Percentiles rank a stretch among this genome's conserved stretches.
Conservation (phyloP, 2,329 filamentous ascomycete genomes). For the Trichoderma semiorbis region DNA sequence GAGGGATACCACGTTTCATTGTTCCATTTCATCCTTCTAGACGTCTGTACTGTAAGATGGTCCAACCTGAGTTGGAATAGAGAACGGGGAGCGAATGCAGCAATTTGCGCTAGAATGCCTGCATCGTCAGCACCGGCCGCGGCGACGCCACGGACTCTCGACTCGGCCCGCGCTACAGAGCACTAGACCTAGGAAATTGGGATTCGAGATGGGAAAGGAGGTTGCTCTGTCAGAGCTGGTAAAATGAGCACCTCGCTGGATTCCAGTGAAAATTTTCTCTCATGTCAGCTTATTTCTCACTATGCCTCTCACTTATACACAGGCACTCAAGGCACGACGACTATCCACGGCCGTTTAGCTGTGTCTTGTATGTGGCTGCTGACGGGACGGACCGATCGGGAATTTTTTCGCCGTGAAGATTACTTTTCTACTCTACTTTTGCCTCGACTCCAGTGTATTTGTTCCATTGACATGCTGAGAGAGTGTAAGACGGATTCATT, state of each 20-base stretch:
- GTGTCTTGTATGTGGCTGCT: background rate
- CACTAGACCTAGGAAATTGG: background rate
- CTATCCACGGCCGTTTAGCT: background rate
- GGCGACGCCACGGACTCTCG: background rate
- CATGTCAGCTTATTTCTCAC: background rate
- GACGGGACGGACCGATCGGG: background rate
- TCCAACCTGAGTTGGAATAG: background rate
- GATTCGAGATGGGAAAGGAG: background rate
- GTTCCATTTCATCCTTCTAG: slow-evolving; percentile 6
- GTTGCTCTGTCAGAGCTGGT: background rate
- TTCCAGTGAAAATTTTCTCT: background rate
- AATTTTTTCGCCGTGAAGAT: background rate
- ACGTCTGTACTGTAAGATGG: background rate
- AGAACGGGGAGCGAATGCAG: background rate
- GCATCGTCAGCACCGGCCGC: slow-evolving; percentile 13
- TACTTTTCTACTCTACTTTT: background rate
- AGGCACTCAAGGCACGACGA: background rate
- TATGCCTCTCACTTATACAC: background rate
- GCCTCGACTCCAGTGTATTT: background rate
- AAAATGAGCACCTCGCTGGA: background rate
- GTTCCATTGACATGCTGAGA: background rate
- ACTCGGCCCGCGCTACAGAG: slow-evolving; percentile 8
- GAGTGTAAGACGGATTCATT: background rate
- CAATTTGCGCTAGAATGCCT: slow-evolving; percentile 1
- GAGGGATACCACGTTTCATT: slow-evolving; percentile 10